Conservation (phyloP, 1,139 yeast species). For the Scheffersomyces insectosa region DNA sequence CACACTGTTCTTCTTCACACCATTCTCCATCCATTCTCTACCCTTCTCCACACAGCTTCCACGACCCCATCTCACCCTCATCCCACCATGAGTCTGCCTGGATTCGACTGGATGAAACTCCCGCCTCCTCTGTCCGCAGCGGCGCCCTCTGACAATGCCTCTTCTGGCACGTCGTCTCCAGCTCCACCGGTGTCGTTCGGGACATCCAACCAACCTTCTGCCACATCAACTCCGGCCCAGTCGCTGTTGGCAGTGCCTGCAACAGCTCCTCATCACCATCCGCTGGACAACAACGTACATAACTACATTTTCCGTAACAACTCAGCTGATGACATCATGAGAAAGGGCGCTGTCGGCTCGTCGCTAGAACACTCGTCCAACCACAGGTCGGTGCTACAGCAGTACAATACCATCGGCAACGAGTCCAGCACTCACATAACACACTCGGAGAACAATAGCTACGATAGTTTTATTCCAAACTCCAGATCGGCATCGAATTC, state of each 20-base stretch:
- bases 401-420: conserved; percentile 2
- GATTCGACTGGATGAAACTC: conserved; percentile 43
- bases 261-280: background rate
- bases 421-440: background rate
- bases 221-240: background rate
- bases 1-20: too few species aligned
- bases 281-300: background rate
- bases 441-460: conserved; percentile 4
- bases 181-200: conserved; percentile 40
- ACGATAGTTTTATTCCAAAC: background rate
- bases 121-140: conserved; percentile 11
- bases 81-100: conserved; percentile 27
- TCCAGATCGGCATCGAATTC: background rate
- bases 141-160: conserved; percentile 3
- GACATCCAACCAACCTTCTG: conserved; percentile 3
- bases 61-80: too few species aligned
- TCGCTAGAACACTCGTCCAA: conserved; percentile 1
- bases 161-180: conserved; percentile 19
- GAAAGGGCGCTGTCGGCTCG: background rate
- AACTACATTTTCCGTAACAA: background rate
- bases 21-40: too few species aligned
- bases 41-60: too few species aligned
- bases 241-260: background rate
- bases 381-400: conserved; percentile 4
- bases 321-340: background rate